Conservation (phyloP, 1,139 yeast species). For the Sugiyamaella japonica region DNA sequence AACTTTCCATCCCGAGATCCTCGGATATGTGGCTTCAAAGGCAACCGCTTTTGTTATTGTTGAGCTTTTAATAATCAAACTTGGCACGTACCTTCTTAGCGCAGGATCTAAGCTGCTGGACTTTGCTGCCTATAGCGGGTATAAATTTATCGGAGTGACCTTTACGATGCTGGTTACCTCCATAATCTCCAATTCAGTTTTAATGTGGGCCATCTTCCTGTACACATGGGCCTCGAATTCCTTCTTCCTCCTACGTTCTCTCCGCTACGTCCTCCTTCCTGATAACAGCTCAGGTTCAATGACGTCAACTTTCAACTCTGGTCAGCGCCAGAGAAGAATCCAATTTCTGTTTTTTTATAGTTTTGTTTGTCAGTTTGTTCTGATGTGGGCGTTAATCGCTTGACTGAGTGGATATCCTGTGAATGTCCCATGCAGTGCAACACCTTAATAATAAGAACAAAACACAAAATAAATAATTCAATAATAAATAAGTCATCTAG, state of each 20-base stretch:
- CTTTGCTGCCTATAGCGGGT: slow-evolving; percentile 85
- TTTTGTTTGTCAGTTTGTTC: slow-evolving; percentile 69
- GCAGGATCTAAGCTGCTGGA: slow-evolving; percentile 71
- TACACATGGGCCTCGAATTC: slow-evolving; percentile 46
- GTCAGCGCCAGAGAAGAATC: slow-evolving; percentile 77
- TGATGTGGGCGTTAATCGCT: slow-evolving; percentile 54
- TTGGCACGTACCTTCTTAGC: slow-evolving; percentile 62
- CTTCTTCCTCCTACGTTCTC: slow-evolving; percentile 66
- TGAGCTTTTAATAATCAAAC: slow-evolving; percentile 62
- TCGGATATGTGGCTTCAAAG: slow-evolving; percentile 88
- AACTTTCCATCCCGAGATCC: slow-evolving; percentile 87
- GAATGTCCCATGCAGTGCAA: neutral
- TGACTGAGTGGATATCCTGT: neutral
- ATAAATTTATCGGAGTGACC: slow-evolving; percentile 77
- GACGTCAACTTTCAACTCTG: slow-evolving; percentile 43
- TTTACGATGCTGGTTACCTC: slow-evolving; percentile 43
- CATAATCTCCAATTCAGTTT: slow-evolving; percentile 47
- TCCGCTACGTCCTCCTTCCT: slow-evolving; percentile 70
- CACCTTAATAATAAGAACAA: neutral
- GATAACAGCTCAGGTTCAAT: slow-evolving; percentile 38
- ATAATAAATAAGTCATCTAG: slow-evolving; percentile 1
- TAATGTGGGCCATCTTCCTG: slow-evolving; percentile 45
- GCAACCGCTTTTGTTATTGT: slow-evolving; percentile 79
- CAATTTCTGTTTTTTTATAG: slow-evolving; percentile 86
- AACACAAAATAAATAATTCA: neutral